Percentiles rank a stretch among this genome's conserved stretches.
Conservation (phyloP, 805 yeast species). For the Yamadazyma endophytica region DNA sequence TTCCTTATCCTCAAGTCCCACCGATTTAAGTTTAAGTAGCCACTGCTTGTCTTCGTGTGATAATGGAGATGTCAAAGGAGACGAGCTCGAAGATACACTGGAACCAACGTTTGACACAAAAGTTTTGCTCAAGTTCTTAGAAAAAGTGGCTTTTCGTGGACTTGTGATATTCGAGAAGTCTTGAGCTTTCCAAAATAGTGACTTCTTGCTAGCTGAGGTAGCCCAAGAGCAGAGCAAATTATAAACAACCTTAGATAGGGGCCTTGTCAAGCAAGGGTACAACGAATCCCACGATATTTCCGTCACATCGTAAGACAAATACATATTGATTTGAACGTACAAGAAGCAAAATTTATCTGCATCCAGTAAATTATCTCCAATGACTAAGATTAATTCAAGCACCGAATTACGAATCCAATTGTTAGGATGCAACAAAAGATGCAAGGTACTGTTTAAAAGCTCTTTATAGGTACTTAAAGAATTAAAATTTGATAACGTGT, state of each 20-base stretch:
- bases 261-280: slow-evolving; percentile 62
- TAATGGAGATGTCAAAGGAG: slow-evolving; percentile 21
- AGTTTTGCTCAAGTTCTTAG: slow-evolving; percentile 33
- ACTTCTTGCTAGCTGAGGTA: slow-evolving; percentile 41
- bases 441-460: slow-evolving; percentile 32
- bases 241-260: slow-evolving; percentile 34
- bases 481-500: slow-evolving; percentile 32
- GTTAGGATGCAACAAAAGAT: slow-evolving; percentile 78
- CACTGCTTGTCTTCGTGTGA: slow-evolving; percentile 67
- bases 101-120: slow-evolving; percentile 15
- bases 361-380: slow-evolving; percentile 57
- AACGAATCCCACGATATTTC: slow-evolving; percentile 64
- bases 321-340: slow-evolving; percentile 76
- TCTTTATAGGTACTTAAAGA: slow-evolving; percentile 36
- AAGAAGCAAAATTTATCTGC: slow-evolving; percentile 84
- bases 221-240: slow-evolving; percentile 10
- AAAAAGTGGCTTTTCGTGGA: slow-evolving; percentile 18
- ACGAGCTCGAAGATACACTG: slow-evolving; percentile 1
- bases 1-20: slow-evolving; percentile 72
- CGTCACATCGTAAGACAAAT: slow-evolving; percentile 70
- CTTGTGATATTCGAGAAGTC: slow-evolving; percentile 14
- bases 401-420: slow-evolving; percentile 76
- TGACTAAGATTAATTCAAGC: slow-evolving; percentile 54
- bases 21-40: slow-evolving; percentile 63
- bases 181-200: slow-evolving; percentile 74